These are phyloP conservation scores for Arthrobotrys megalospora DNA, from an alignment of 2,329 filamentous ascomycete species.

Conservation along the genomic window DNA sequence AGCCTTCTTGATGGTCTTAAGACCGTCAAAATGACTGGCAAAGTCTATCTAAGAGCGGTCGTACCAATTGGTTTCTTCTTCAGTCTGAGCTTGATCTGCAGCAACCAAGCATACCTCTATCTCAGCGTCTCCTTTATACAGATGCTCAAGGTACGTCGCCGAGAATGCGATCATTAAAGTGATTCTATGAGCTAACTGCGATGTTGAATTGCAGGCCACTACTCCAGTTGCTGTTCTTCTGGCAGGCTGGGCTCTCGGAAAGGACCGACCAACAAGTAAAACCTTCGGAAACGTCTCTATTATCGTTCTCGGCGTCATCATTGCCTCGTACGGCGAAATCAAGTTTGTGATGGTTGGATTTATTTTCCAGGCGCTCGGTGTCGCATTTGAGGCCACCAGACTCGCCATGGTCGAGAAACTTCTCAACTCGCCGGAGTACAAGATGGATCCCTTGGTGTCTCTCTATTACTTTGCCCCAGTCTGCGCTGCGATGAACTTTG, in stretches of 20 bases:
- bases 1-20: conserved; percentile 92
- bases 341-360: conserved; percentile 87
- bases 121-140: conserved; percentile 97
- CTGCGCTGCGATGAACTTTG: conserved; percentile 84
- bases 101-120: conserved; percentile 95
- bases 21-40: conserved; percentile 96
- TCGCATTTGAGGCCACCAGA: conserved; percentile 85
- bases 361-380: conserved; percentile 82
- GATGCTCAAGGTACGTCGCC: conserved; percentile 87
- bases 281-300: conserved; percentile 92
- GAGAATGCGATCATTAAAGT: background rate
- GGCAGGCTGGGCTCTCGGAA: conserved; percentile 87
- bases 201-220: conserved; percentile 76
- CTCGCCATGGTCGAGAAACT: conserved; percentile 88
- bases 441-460: conserved; percentile 91
- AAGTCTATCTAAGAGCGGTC: conserved; percentile 91
- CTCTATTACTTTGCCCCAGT: conserved; percentile 92
- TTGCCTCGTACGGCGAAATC: conserved; percentile 96
- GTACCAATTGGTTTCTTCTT: conserved; percentile 96
- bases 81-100: conserved; percentile 94
- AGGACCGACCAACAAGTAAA: conserved; percentile 86
- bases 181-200: background rate
- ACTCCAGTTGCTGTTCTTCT: conserved; percentile 94
- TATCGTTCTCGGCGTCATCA: conserved; percentile 94
- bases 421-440: conserved; percentile 85